These are phyloP conservation scores for Xylariaceae sp. DNA, from an alignment of 2,329 filamentous ascomycete species.

Conservation along the genomic window DNA sequence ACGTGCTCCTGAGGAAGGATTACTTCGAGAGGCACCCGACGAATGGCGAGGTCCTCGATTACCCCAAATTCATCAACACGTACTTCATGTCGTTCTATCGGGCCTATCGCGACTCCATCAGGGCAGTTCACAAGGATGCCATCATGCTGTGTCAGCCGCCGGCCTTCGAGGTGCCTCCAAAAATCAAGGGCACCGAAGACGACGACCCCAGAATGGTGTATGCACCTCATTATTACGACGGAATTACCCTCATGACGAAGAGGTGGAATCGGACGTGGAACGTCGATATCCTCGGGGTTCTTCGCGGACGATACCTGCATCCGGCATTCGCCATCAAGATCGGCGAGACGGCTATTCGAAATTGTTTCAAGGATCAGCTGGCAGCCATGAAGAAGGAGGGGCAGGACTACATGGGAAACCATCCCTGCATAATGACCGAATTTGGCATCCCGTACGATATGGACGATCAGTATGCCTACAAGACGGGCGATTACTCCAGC, in stretches of 20 bases:
- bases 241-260: constrained; percentile 94
- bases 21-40: constrained; percentile 83
- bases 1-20: constrained; percentile 77
- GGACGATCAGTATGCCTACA: constrained; percentile 95
- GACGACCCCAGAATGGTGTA: constrained; percentile 92
- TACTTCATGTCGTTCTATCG: constrained; percentile 90
- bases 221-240: constrained; percentile 95
- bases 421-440: constrained; percentile 88
- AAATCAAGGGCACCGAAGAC: constrained; percentile 82
- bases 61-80: constrained; percentile 84
- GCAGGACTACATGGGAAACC: constrained; percentile 81
- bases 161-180: constrained; percentile 87
- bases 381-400: constrained; percentile 83
- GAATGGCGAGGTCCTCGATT: constrained; percentile 74
- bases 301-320: constrained; percentile 84
- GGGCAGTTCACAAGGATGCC: constrained; percentile 74
- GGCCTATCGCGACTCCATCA: constrained; percentile 73
- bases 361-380: constrained; percentile 88
- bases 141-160: constrained; percentile 92
- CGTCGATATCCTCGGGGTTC: constrained; percentile 88
- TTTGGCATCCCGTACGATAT: constrained; percentile 99
- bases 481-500: constrained; percentile 91
- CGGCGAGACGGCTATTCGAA: constrained; percentile 90
- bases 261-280: constrained; percentile 99
- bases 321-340: constrained; percentile 92